Evolutionary conservation across 257 asterid genomes (phyloP).

Genomic region (Nicotiana obtusifolia): DNA sequence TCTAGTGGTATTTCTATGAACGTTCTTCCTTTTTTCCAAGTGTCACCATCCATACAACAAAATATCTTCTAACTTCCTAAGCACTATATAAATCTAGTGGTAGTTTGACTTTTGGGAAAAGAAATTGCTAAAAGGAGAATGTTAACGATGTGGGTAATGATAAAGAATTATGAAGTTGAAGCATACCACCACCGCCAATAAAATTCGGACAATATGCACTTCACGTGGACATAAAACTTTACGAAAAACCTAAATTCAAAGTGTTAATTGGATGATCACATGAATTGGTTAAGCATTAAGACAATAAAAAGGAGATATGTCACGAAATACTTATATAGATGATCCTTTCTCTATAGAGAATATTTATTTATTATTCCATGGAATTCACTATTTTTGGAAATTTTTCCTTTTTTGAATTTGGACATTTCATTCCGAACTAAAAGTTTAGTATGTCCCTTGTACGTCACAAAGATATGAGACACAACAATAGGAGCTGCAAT

Average conservation of each 20-base stretch:
- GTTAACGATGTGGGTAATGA: not conserved
- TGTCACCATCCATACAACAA: not conserved
- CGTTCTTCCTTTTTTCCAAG: not conserved
- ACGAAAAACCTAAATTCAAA: not conserved
- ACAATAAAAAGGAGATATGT: not conserved
- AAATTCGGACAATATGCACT: not conserved
- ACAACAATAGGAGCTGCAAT: not conserved
- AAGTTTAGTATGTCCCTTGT: not conserved
- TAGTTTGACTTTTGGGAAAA: constrained; percentile 5
- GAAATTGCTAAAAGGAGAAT: not conserved
- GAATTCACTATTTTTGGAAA: not conserved
- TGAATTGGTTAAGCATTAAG: not conserved
- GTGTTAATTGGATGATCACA: not conserved
- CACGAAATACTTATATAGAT: not conserved
- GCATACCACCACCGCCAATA: no score
- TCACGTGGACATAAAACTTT: not conserved
- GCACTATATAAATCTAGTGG: not conserved
- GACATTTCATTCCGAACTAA: not conserved
- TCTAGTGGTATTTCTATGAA: not conserved
- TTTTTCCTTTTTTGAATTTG: not conserved
- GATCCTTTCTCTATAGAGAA: not conserved
- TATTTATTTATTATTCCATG: not conserved
- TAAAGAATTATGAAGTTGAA: no score
- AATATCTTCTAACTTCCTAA: not conserved
- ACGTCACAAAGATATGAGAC: not conserved